Evolutionary conservation across 164 flowering plant genomes (phyloP), one percentile per base, ranked within the genome.

Genomic region (Tetrastigma voinierianum): DNA sequence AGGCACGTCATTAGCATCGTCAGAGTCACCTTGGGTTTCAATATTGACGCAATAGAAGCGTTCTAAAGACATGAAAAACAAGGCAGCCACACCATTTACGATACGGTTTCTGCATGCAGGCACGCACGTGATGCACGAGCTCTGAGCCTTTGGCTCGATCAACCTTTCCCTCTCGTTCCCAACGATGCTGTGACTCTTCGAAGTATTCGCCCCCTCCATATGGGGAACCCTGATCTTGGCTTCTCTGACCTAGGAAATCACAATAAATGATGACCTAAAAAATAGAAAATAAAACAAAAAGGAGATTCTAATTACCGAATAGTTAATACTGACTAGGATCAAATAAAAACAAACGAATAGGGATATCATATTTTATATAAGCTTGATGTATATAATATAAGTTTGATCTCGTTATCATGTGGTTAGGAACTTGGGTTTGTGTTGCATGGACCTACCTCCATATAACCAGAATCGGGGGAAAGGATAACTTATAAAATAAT

Each of bases 51-150:
- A 77, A 20, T 72, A 67, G 59, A 74, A 73, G 11, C 67, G 45
- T 53, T 77, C 67, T 11, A 73, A 63, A 3, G 80, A 73, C 8
- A 51, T 43, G 57, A 77, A 77, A 21, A 77, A 76, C 16, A 59
- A 67, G 0, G 74, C 61, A 1, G 70, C 67, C 4, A 77, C 56
- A 8, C 74, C 69, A 24, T 48, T 51, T 12, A 60, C 9, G 51
- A 73, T 52, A 5, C 57, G 57, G 46, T 13, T 70, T 49, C 20
- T 49, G 61, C 58, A 20, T 1, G 24, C 61, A 3, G 58, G 64
- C n/a, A 20, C 53, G 16, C 58, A 55, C 20, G 49, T 40, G 5
- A n/a, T 57, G 62, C 17, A 52, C 16, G 65, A 0, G 23, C 48
- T 20, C 47, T 14, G 25, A 25, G 10, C 24, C 53, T 17, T 5